Conservation (phyloP, 768 basidiomycete species). For the Cyclocybe cylindracea region DNA sequence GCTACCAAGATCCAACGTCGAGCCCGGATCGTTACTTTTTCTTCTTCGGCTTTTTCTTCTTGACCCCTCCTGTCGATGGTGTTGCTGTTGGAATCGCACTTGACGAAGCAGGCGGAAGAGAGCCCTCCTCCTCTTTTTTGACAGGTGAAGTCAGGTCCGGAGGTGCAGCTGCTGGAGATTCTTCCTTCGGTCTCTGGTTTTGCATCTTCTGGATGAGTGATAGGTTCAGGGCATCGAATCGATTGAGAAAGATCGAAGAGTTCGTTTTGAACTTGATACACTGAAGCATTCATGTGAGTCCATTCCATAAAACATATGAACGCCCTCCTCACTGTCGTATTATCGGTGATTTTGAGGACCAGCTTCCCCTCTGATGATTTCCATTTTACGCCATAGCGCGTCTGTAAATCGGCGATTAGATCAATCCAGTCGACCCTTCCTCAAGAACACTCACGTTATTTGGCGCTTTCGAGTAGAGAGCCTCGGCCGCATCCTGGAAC, state of each 20-base stretch:
- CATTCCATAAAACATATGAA: neutral
- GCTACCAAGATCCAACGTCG: neutral
- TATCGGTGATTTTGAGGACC: slow-evolving; percentile 92
- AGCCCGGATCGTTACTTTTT: slow-evolving; percentile 51
- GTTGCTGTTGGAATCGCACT: slow-evolving; percentile 31
- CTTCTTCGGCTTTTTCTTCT: slow-evolving; percentile 86
- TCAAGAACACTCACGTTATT: slow-evolving; percentile 53
- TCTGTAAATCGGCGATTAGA: slow-evolving; percentile 42
- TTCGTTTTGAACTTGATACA: slow-evolving; percentile 96
- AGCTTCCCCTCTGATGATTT: slow-evolving; percentile 81
- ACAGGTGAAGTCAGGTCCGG: slow-evolving; percentile 12
- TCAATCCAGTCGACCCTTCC: neutral
- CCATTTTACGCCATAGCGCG: slow-evolving; percentile 94
- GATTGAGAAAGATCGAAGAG: slow-evolving; percentile 93
- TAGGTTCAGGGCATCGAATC: slow-evolving; percentile 90
- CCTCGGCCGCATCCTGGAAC: slow-evolving; percentile 88
- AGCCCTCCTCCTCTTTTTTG: slow-evolving; percentile 21
- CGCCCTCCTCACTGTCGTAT: slow-evolving; percentile 67
- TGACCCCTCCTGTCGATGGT: slow-evolving; percentile 58
- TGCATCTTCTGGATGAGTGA: slow-evolving; percentile 87
- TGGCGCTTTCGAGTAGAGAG: slow-evolving; percentile 79
- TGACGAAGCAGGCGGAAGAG: slow-evolving; percentile 30
- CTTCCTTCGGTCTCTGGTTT: slow-evolving; percentile 46
- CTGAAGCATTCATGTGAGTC: slow-evolving; percentile 38
- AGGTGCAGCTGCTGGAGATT: slow-evolving; percentile 28